Base-by-base conservation (phyloP, 192 early-diverging fungal species). In the Backusella psychrophila region DNA sequence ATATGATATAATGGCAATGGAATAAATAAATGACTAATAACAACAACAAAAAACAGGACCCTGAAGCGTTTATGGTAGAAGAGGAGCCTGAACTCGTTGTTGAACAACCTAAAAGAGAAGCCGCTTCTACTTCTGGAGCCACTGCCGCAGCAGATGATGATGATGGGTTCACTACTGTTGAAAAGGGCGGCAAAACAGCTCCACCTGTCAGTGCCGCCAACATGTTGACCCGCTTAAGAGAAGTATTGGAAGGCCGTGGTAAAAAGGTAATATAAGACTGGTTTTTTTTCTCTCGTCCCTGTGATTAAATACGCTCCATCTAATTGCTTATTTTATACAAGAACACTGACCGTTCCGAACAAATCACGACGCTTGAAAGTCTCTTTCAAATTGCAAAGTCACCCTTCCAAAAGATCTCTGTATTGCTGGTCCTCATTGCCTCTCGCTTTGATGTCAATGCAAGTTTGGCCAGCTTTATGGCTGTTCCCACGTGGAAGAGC, bases 361-460 rank as follows among this genome's bases (percentile, higher is more conserved):
- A 94, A 78, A 89, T 97, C 76, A 80, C 77, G 39, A 84, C 87
- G 69, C 80, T 98, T 15, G 84, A 92, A 77, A 73, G 74, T 26
- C 80, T 99, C 29, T 81, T 95, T 11, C 81, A 53, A 19, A 79
- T 89, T 38, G 89, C 94, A 17, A 82, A 70, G 70, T 90, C 90
- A 41, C 86, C 94, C 1, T 94, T 91, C 85, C 93, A 96, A 82
- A 89, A 89, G 81, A 87, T 93, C 76, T 88, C 89, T 68, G 94
- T 98, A 38, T 86, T 98, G 17, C 87, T 97, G 76, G 89, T 87
- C 41, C 85, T 98, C 76, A 90, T 97, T 66, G 91, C 96, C 29
- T 88, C 94, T 56, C 94, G 89, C 78, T 98, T 98, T 76, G 98
- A 99, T 84, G 85, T 87, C 76, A 88, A 90, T 34, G 79, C 88